phyloP scores from a whole-genome alignment of 2,329 filamentous ascomycete genomes.

The Arthrobotrys entomopaga region DNA sequence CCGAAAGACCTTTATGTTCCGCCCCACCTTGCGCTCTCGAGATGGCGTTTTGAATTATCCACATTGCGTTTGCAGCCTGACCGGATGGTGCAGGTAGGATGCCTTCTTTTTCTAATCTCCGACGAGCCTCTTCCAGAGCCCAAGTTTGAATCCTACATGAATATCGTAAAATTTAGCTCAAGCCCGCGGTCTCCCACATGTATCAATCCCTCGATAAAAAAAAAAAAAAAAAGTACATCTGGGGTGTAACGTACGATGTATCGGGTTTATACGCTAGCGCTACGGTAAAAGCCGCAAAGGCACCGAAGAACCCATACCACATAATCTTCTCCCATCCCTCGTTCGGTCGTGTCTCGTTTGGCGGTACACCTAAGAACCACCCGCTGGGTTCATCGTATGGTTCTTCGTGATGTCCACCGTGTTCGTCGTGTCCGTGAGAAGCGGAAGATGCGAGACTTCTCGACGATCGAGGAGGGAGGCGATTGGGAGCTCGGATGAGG shows the following conservation, averaged over 20 bases:
- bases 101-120: conserved; percentile 94
- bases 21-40: conserved; percentile 29
- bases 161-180: conserved; percentile 1
- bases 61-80: conserved; percentile 50
- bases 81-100: conserved; percentile 73
- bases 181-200: neutral
- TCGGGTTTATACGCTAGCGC: conserved; percentile 97
- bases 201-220: neutral
- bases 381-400: conserved; percentile 90
- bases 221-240: neutral
- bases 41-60: conserved; percentile 48
- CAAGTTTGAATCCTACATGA: conserved; percentile 90
- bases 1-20: conserved; percentile 42
- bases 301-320: conserved; percentile 85
- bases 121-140: conserved; percentile 95
- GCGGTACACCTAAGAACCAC: conserved; percentile 93
- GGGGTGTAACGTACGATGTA: conserved; percentile 81
- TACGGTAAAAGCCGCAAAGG: conserved; percentile 76
- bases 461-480: conserved; percentile 28
- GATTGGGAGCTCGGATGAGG: conserved; percentile 48
- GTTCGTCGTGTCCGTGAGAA: conserved; percentile 59
- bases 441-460: conserved; percentile 40
- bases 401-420: conserved; percentile 70
- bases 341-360: conserved; percentile 92
- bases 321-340: conserved; percentile 95